Base-by-base conservation (phyloP, 2,329 filamentous ascomycete species). In the Penicillium verrucosum region DNA sequence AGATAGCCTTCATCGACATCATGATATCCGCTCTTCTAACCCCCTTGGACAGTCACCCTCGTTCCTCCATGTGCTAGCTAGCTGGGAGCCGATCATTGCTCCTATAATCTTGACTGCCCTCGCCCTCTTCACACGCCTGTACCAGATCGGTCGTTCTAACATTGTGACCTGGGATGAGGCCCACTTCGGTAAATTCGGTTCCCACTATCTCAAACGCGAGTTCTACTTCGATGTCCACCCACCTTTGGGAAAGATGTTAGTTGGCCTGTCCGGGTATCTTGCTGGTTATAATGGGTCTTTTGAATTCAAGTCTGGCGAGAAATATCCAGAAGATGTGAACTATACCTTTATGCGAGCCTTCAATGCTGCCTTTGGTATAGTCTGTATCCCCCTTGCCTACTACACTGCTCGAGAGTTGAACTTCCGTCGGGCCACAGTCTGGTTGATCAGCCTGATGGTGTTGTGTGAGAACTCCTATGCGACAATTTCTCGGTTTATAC, bases 401-500 rank as follows among this genome's bases (percentile, higher is more conserved):
- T 97, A 85, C 75, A 99, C 94, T 37, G 93, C 93, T 34, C 89
- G 88, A 69, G 92, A 97, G 76, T 80, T 99, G 68, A 89, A 92
- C 72, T 88, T 97, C 72, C 87, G 86, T 71, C 86, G 89, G 64
- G 88, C 91, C 41, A 89, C 92, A 48, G 90, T 97, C 65, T 99
- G 94, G 94, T 82, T 99, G 56, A 87, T 97, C 57, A 94, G 92
- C 21, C 80, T 97, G 67, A 97, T 97, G 90, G 92, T 99, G 43
- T 85, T 99, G 41, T 99, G 92, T 80, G 94, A 99, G 77, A 99
- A 99, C 81, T 97, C 94, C 50, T 99, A 97, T 80, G 96, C 94
- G 47, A 97, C 95, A 32, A 99, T 99, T 76, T 97, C 92, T 77
- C 87, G 94, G 59, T 99, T 99, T 74, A 97, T 99, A 68, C 87